Conservation (phyloP, 2,329 filamentous ascomycete species). For the Hypomyces rosellus region DNA sequence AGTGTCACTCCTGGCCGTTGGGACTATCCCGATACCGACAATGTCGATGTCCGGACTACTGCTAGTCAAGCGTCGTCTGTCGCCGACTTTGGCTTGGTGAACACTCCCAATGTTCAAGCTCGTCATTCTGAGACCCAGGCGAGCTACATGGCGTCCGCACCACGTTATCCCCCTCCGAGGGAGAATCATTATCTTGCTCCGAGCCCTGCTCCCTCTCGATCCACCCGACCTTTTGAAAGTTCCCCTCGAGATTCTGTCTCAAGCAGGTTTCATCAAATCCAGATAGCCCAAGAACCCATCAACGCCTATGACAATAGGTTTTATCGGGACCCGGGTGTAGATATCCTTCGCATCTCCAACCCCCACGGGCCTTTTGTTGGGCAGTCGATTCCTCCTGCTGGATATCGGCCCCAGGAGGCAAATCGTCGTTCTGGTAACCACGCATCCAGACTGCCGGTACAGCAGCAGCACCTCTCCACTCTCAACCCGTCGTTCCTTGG, state of each 20-base stretch:
- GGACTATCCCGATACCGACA: no score
- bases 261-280: background rate
- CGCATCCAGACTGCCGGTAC: no score
- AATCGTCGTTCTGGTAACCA: no score
- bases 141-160: background rate
- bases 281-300: background rate
- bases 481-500: no score
- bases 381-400: background rate
- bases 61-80: background rate
- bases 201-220: background rate
- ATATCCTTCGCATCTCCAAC: slow-evolving; percentile 2
- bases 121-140: background rate
- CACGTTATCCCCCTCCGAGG: background rate
- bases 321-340: slow-evolving; percentile 4
- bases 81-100: background rate
- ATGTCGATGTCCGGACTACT: no score
- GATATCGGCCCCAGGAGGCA: no score
- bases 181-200: background rate
- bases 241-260: background rate
- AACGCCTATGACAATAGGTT: background rate
- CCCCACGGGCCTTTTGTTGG: background rate
- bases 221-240: background rate
- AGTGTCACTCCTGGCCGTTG: no score
- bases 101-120: background rate
- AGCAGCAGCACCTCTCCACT: no score